Conservation (phyloP, 2,329 filamentous ascomycete species). For the Ascosphaera acerosa region DNA sequence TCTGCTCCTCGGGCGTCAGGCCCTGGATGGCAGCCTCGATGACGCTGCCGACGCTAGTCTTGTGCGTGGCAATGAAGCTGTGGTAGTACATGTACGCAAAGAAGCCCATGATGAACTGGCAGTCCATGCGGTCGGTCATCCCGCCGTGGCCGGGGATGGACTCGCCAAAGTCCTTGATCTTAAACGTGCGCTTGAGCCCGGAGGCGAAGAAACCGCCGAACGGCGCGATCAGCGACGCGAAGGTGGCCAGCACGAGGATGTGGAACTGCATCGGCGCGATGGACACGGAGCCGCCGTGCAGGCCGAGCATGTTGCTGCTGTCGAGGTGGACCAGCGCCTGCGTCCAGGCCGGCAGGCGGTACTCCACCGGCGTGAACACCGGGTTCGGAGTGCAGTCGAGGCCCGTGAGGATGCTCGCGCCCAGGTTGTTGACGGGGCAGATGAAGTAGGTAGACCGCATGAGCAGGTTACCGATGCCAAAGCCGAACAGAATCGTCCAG, state of each 20-base stretch:
- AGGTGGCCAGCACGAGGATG: constrained; percentile 68
- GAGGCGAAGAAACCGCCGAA: constrained; percentile 98
- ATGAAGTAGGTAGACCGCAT: constrained; percentile 92
- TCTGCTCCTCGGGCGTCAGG: constrained; percentile 65
- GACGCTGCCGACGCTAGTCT: constrained; percentile 59
- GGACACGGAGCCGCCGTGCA: no score
- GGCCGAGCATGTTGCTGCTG: constrained; percentile 38
- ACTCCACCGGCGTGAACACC: constrained; percentile 58
- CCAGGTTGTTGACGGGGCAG: constrained; percentile 89
- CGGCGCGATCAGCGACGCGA: constrained; percentile 86
- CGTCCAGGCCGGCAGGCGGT: constrained; percentile 45
- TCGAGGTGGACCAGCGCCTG: no score
- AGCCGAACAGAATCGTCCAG: constrained; percentile 71
- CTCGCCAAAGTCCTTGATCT: constrained; percentile 98
- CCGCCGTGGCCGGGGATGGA: constrained; percentile 93
- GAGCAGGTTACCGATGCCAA: constrained; percentile 57
- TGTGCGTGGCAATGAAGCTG: constrained; percentile 79
- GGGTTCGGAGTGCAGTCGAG: constrained; percentile 79
- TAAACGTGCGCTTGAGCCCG: constrained; percentile 92
- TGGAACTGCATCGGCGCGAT: constrained; percentile 84
- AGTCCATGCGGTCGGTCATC: constrained; percentile 98
- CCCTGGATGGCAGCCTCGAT: constrained; percentile 82
- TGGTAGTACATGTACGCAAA: constrained; percentile 98
- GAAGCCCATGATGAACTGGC: constrained; percentile 99
- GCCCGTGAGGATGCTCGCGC: constrained; percentile 76